Conservation (phyloP, 441 rosid species). For the Arabidopsis hybrid region DNA sequence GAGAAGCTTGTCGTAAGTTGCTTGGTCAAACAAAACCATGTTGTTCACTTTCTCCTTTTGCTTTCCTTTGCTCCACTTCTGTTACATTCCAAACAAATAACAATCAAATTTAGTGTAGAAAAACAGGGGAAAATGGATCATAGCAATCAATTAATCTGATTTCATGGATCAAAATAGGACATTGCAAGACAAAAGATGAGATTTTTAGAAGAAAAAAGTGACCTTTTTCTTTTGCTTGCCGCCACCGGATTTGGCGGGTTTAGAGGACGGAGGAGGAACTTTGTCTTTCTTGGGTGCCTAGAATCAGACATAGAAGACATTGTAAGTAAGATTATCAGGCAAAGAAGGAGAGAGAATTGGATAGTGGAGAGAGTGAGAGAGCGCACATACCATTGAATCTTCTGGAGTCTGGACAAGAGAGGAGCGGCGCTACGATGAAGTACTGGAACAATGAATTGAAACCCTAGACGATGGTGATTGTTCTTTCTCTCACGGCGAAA, state of each 20-base stretch:
- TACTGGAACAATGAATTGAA: neutral
- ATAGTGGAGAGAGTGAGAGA: neutral
- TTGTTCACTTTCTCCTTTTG: slow-evolving; percentile 83
- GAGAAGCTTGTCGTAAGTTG: slow-evolving; percentile 71
- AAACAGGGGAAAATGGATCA: neutral
- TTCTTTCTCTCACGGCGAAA: neutral
- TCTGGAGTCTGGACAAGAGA: slow-evolving; percentile 4
- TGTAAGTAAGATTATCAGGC: slow-evolving; percentile 11
- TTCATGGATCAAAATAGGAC: neutral
- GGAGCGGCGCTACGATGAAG: slow-evolving; percentile 27
- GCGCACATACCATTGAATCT: slow-evolving; percentile 25
- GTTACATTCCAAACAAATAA: neutral
- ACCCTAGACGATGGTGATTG: slow-evolving; percentile 3
- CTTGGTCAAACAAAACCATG: slow-evolving; percentile 75
- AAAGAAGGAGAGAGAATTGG: neutral
- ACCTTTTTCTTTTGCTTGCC: slow-evolving; percentile 85
- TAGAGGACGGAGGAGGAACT: slow-evolving; percentile 75
- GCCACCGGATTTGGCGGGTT: slow-evolving; percentile 76
- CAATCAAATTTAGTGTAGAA: neutral
- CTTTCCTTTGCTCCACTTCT: slow-evolving; percentile 89
- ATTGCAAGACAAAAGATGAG: neutral
- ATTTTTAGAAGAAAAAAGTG: neutral
- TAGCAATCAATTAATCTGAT: neutral
- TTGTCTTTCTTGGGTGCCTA: slow-evolving; percentile 77
- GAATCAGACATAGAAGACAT: slow-evolving; percentile 1